Conservation (phyloP, 2,329 filamentous ascomycete genomes). For the Zelopaecilomyces penicillatus region DNA sequence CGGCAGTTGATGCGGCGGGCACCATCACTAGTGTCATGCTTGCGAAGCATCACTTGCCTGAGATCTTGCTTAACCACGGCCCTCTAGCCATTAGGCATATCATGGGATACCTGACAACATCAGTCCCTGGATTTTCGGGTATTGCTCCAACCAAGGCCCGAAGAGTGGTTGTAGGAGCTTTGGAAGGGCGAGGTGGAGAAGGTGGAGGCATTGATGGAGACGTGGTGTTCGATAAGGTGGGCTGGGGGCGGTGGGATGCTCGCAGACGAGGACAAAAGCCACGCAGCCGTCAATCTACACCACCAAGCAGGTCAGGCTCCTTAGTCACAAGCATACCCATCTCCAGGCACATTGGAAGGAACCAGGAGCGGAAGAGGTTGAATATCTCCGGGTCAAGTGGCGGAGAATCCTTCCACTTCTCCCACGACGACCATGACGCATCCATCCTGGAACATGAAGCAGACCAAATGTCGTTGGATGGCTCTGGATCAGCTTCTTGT, state of each 20-base stretch:
- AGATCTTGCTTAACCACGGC: slow-evolving; percentile 81
- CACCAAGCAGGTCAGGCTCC: slow-evolving; percentile 23
- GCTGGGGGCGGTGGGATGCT: slow-evolving; percentile 95
- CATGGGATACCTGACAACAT: slow-evolving; percentile 88
- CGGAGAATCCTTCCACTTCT: slow-evolving; percentile 67
- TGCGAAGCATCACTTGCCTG: slow-evolving; percentile 81
- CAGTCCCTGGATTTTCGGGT: slow-evolving; percentile 83
- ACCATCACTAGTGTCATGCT: slow-evolving; percentile 79
- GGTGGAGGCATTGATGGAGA: slow-evolving; percentile 57
- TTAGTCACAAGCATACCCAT: slow-evolving; percentile 51
- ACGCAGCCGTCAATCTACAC: slow-evolving; percentile 35
- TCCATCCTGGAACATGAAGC: slow-evolving; percentile 76
- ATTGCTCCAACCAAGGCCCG: slow-evolving; percentile 86
- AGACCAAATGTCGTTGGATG: slow-evolving; percentile 87
- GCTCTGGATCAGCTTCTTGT: slow-evolving; percentile 62
- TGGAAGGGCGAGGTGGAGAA: slow-evolving; percentile 68
- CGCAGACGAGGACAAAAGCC: slow-evolving; percentile 58
- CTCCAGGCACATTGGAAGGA: slow-evolving; percentile 32
- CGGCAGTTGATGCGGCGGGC: slow-evolving; percentile 61
- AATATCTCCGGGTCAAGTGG: slow-evolving; percentile 51
- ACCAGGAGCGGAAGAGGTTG: slow-evolving; percentile 38
- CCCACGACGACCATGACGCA: slow-evolving; percentile 58
- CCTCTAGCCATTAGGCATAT: slow-evolving; percentile 91
- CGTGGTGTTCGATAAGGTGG: slow-evolving; percentile 87
- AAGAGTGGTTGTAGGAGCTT: slow-evolving; percentile 80